Conservation (phyloP, 352 stramenopile genomes). For the Globisporangium camurandrum region DNA sequence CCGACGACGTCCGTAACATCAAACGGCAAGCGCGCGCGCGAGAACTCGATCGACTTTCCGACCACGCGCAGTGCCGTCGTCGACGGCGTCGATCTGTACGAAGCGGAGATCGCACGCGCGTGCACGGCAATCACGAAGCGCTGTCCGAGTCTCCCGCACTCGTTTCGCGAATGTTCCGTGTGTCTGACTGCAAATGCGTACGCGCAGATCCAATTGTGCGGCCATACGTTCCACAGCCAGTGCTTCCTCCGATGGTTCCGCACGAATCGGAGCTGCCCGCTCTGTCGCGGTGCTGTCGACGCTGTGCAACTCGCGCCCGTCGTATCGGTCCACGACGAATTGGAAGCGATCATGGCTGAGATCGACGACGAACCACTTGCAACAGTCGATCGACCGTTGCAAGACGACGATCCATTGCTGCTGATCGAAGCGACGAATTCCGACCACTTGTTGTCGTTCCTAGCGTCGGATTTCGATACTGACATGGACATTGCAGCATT, state of each 20-base stretch:
- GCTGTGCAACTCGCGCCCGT: conserved; percentile 45
- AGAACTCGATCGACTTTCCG: conserved; percentile 11
- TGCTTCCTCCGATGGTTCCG: conserved; percentile 81
- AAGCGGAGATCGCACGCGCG: conserved; percentile 54
- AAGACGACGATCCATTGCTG: conserved; percentile 27
- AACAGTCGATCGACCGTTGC: conserved; percentile 16
- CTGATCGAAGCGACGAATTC: too few relatives aligned
- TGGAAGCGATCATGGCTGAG: conserved; percentile 74
- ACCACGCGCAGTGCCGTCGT: background rate
- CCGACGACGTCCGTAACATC: conserved; percentile 3
- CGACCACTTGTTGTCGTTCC: conserved; percentile 41
- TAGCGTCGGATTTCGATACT: conserved; percentile 42
- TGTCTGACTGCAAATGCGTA: conserved; percentile 67
- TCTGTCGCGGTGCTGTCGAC: conserved; percentile 60
- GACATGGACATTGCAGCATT: conserved; percentile 66
- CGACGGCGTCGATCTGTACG: conserved; percentile 45
- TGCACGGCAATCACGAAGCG: conserved; percentile 51
- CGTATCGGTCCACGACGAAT: conserved; percentile 43
- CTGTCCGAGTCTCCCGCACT: conserved; percentile 32
- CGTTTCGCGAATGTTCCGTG: conserved; percentile 61
- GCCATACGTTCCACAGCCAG: conserved; percentile 71
- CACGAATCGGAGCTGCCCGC: conserved; percentile 58
- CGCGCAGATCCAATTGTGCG: conserved; percentile 56
- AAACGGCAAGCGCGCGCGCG: conserved; percentile 12
- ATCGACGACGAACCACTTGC: conserved; percentile 44